Conservation (phyloP, 495 filamentous ascomycete species). For the Aspergillus sclerotiicarbonarius region DNA sequence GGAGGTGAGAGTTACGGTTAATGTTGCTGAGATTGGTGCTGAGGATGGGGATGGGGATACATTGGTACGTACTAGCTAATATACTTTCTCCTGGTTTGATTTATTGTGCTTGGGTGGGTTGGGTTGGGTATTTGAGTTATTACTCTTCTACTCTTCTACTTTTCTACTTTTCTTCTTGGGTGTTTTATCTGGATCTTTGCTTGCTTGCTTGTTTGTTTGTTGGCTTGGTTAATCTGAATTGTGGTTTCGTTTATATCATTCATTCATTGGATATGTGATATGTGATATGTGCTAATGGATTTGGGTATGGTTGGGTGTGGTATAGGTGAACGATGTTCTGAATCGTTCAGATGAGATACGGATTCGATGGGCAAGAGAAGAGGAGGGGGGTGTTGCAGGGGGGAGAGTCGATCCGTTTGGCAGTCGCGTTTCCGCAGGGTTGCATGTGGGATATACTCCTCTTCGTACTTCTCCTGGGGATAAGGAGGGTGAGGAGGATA, state of each 20-base stretch:
- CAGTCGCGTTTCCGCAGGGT: conserved; percentile 71
- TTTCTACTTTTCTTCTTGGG: too few relatives aligned
- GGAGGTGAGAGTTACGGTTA: conserved; percentile 77
- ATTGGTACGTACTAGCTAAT: too few relatives aligned
- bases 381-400: too few relatives aligned
- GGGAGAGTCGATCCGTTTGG: conserved; percentile 67
- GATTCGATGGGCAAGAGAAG: conserved; percentile 70
- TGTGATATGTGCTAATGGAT: background rate
- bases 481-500: conserved; percentile 33
- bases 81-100: too few relatives aligned
- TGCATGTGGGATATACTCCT: conserved; percentile 80
- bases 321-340: conserved; percentile 43
- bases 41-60: background rate
- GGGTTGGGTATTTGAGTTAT: too few relatives aligned
- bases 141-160: too few relatives aligned
- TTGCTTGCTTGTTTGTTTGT: too few relatives aligned
- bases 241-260: too few relatives aligned
- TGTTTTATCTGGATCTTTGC: too few relatives aligned
- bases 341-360: conserved; percentile 69
- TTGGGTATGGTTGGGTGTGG: background rate
- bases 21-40: conserved; percentile 11
- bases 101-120: background rate
- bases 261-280: background rate
- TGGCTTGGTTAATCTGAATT: too few relatives aligned
- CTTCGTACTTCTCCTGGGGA: conserved; percentile 46